phyloP scores from a whole-genome alignment of 768 basidiomycete genomes.

The Ramaria sp. region DNA sequence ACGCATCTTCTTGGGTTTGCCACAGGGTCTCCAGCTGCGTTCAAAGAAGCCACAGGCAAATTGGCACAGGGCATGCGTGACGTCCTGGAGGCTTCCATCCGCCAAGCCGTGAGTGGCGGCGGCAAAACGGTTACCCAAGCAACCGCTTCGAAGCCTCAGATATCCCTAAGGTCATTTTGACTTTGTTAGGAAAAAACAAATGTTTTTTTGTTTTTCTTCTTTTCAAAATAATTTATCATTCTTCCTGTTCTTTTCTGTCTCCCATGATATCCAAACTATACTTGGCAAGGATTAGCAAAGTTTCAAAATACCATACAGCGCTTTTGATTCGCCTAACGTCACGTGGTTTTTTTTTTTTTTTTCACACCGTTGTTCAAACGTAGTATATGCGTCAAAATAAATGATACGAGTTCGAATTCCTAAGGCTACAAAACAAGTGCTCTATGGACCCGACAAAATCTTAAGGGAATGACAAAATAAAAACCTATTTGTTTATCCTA shows the following conservation, averaged over 20 bases:
- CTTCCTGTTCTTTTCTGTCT: neutral
- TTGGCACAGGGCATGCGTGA: conserved; percentile 49
- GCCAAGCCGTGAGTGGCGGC: conserved; percentile 55
- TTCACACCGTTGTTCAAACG: neutral
- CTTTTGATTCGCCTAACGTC: neutral
- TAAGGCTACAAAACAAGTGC: neutral
- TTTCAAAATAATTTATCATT: neutral
- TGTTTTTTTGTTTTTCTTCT: too few relatives aligned
- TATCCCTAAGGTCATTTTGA: conserved; percentile 64
- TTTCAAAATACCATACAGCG: too few relatives aligned
- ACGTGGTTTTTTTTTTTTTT: too few relatives aligned
- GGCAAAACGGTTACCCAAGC: conserved; percentile 22
- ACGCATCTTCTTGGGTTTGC: conserved; percentile 65
- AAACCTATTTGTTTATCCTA: conserved; percentile 15
- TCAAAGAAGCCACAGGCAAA: conserved; percentile 73
- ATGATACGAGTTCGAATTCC: neutral
- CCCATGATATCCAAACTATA: too few relatives aligned
- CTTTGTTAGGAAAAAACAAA: too few relatives aligned
- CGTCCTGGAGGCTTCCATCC: conserved; percentile 64
- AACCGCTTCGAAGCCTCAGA: conserved; percentile 52
- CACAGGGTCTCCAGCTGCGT: conserved; percentile 54
- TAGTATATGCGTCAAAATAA: neutral
- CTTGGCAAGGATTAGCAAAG: too few relatives aligned
- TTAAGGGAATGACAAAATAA: conserved; percentile 56
- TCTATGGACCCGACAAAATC: neutral